A percentile compares a stretch with the other conserved stretches of the same genome.
Evolutionary conservation across 345 rosid genomes (phyloP).

Genomic region (Lepidium sativum): DNA sequence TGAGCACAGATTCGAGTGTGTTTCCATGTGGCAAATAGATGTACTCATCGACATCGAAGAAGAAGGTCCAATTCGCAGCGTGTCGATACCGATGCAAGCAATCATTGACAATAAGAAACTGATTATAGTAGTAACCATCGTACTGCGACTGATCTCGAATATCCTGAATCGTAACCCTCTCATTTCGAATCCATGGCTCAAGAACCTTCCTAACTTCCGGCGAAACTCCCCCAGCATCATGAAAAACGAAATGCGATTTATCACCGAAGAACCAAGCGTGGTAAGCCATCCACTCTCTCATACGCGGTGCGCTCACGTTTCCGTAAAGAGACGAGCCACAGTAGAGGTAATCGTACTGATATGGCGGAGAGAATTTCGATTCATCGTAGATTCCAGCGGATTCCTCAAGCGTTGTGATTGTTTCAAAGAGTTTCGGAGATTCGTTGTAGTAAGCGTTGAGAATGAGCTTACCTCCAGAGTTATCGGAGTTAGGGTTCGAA

Average conservation of each 20-base stretch:
- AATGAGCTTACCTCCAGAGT: constrained; percentile 62
- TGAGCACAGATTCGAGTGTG: constrained; percentile 48
- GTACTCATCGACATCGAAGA: constrained; percentile 84
- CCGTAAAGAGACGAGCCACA: constrained; percentile 87
- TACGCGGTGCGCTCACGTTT: constrained; percentile 51
- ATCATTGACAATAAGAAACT: constrained; percentile 79
- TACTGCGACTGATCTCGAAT: constrained; percentile 50
- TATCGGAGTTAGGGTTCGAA: constrained; percentile 46
- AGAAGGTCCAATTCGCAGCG: constrained; percentile 79
- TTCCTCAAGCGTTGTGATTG: constrained; percentile 53
- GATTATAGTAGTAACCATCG: constrained; percentile 84
- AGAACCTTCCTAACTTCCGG: constrained; percentile 51
- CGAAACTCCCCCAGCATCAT: constrained; percentile 77
- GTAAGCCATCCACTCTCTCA: constrained; percentile 90
- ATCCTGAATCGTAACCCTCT: constrained; percentile 68
- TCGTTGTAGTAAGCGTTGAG: constrained; percentile 56
- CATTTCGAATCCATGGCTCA: constrained; percentile 70
- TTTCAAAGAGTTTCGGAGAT: constrained; percentile 44
- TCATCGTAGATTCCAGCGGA: constrained; percentile 46
- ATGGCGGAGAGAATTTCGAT: constrained; percentile 45
- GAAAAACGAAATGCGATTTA: constrained; percentile 75
- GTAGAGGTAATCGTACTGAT: constrained; percentile 65
- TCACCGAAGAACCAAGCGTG: constrained; percentile 85
- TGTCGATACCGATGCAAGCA: constrained; percentile 62
- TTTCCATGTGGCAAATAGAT: constrained; percentile 52